Percentiles rank a stretch among this genome's conserved stretches.
Conservation (phyloP, 139 green algal genomes). For the Chlamydomonas sphaeroides region DNA sequence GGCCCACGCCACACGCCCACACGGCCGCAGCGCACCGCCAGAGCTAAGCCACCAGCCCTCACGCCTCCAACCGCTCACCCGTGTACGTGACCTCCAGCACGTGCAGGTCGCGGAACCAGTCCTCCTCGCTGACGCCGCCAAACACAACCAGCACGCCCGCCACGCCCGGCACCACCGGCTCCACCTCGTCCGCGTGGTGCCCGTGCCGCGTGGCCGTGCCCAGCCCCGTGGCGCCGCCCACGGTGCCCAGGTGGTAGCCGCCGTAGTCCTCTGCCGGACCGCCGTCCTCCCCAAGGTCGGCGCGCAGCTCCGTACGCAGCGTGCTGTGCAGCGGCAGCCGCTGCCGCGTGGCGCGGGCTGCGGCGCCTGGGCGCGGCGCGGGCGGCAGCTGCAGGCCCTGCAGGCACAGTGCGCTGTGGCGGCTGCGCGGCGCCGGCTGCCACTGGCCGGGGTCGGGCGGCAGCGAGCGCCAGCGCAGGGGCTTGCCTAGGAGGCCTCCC, state of each 20-base stretch:
- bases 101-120: constrained; percentile 51
- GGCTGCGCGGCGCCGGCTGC: constrained; percentile 12
- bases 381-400: constrained; percentile 27
- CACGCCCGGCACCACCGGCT: constrained; percentile 30
- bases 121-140: constrained; percentile 43
- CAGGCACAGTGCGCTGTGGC: constrained; percentile 48
- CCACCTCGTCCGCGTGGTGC: constrained; percentile 13
- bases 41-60: no score
- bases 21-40: no score
- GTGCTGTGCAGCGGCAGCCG: constrained; percentile 13
- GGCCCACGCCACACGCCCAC: no score
- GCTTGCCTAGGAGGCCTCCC: constrained; percentile 37
- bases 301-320: neutral
- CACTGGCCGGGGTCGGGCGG: constrained; percentile 13
- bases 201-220: neutral
- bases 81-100: constrained; percentile 41
- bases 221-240: no score
- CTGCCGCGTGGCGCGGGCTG: neutral
- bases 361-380: neutral
- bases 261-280: neutral
- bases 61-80: constrained; percentile 7
- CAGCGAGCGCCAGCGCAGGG: constrained; percentile 45
- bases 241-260: neutral
- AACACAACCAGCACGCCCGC: constrained; percentile 49
- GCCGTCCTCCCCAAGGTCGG: neutral